Evolutionary conservation across 1,284 basidiomycete species (phyloP), one percentile per base, ranked within the genome.

Genomic region (Cystobasidiaceae sp.): DNA sequence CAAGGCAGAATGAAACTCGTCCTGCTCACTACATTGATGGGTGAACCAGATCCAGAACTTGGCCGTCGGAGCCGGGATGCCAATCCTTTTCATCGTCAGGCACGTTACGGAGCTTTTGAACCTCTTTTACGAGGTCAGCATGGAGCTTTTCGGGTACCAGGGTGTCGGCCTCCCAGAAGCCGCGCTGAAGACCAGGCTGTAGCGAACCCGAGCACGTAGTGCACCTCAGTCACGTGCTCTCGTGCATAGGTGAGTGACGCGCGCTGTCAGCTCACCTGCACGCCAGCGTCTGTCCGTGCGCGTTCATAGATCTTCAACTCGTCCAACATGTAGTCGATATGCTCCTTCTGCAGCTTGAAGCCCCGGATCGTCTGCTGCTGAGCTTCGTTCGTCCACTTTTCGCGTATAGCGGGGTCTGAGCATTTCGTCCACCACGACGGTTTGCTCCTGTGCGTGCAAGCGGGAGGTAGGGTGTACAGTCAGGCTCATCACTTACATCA

Each of bases 1-100:
- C 4, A 8, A 2, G 19, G n/a, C 33, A 2, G 3, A 9, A 19
- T 21, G 21, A 15, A 41, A 11, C 15, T 11, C 19, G 4, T 49
- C 27, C 15, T 48, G 6, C 59, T 21, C 23, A 77, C 69, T 80
- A 77, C 15, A 80, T 72, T 50, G 73, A 78, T 0, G 81, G 82
- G 70, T 84, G 82, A 28, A 84, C 74, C 23, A 83, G 76, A 61
- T 76, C 75, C 43, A 75, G 73, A 5, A 81, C 80, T 54, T 75
- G 76, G 1, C 74, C 72, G 37, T 81, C 73, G 7, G 80, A 80
- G 11, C 77, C 75, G 0, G 81, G 81, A 67, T 81, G 81, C 80
- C 81, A 82, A 70, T 82, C 81, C 52, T 77, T 79, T 28, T 75
- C 50, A 1, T 74, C 68, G 50, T 75, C 75, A 0, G 80, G 77